Evolutionary conservation across 2,329 filamentous ascomycete genomes (phyloP), one percentile per base, ranked within the genome.

Genomic region (Diplodia scrobiculata): DNA sequence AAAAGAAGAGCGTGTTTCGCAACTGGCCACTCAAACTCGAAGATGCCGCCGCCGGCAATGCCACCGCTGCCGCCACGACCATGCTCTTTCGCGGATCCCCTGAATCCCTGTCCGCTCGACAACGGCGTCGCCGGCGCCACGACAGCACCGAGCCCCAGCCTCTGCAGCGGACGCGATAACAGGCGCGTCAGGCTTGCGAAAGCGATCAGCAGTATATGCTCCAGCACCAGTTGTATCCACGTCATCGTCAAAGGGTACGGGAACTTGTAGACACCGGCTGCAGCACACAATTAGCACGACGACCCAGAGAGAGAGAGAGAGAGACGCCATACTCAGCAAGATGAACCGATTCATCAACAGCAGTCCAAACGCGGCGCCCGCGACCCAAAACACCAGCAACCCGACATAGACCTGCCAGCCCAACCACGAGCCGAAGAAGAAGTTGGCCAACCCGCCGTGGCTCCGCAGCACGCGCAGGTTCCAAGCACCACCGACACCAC

Each of bases 21-120:
- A n/a, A 81, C 76, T 47, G 75, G 72, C 67, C 74, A 75, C 65
- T 84, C 81, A 64, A 84, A 83, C 68, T 84, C 83, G 65, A 85
- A 82, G 2, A 84, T 70, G 9, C 83, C 82, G 19, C 82, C 83
- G n/a, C 83, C 82, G 36, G 83, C 81, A 68, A 84, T 83, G 17
- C 82, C 81, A 3, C 81, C 80, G 0, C 78, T 79, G 11, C 79
- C 78, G 65, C 76, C 76, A 13, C 72, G 52, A 47, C 63, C 65
- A 21, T 59, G 47, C n/a, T 27, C 19, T 27, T 52, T 67, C 5
- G 51, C 32, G 14, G 55, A n/a, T 7, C 38, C 71, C 67, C 74
- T 71, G 41, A 73, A 76, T 6, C 55, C 65, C 25, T 71, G 64
- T 68, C 77, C 69, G 66, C 71, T 77, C 70, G 70, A 72, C 25